Base-by-base conservation (phyloP, 768 basidiomycete species). In the Chalciporus chontae region DNA sequence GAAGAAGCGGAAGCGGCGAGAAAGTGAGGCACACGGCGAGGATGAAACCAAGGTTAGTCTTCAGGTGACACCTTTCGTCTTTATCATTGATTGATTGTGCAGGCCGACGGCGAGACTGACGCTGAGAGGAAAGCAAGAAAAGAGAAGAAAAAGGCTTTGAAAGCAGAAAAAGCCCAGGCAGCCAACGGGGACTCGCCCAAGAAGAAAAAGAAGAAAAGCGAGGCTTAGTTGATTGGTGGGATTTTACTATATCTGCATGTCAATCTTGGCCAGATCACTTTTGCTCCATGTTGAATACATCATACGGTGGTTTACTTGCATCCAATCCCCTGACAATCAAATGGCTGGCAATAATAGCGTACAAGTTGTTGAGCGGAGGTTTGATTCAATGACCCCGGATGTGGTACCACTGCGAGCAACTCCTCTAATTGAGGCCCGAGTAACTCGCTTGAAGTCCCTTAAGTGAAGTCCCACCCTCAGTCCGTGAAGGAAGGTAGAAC, bases 41-140 rank as follows among this genome's bases (percentile, higher is more conserved):
- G 69, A 66, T 32, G 60, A 54, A 47, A 51, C 55, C 38, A 77
- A 77, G 72, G 80, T 77, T 39, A 47, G 71, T 66, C 53, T 58
- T 29, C 51, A 10, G 37, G 52, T 52, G 24, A 42, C 45, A 26
- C n/a, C 31, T 27, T 31, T 8, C 50, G 39, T 50, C 26, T 50
- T 19, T 19, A n/a, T 50, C 21, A 38, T 47, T 55, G 39, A 58
- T 19, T 37, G 26, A 23, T 31, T 48, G 17, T 48, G 37, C 43
- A 81, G 61, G 69, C 67, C 55, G 56, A 59, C 61, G 80, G 75
- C 43, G 90, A 93, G 73, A 88, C 88, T 24, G 86, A 90, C 68
- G 87, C 85, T 53, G 88, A 93, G 67, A 79, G 81, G 51, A 93
- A 91, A 70, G 87, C 84, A 31, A 77, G 81, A 54, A 93, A 94